Base-by-base conservation (phyloP, 176 grass and related monocot genomes). In the Raddia guianensis region DNA sequence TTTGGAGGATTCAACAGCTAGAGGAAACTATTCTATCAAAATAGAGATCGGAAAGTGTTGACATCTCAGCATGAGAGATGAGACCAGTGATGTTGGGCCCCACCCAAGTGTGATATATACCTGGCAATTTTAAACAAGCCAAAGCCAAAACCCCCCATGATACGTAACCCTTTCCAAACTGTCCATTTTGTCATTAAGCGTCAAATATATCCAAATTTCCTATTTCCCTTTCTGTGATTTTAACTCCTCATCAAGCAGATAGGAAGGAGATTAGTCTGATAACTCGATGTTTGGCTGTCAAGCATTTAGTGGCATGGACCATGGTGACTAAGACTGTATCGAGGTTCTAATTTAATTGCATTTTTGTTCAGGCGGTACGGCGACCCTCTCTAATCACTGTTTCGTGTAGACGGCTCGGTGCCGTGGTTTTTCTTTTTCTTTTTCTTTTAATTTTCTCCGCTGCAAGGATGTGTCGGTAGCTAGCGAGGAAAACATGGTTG, bases 261-360 rank as follows among this genome's bases (percentile, higher is more conserved):
- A 53, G 19, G 46, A 61, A 57, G 37, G 37, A 2, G 37, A 2
- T 40, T 40, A 40, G 49, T 76, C 49, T 64, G 18, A 76, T 76
- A 33, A 49, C 20, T 75, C 55, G 49, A 85, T 71, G 72, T 77
- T 77, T 71, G 56, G 82, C 57, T 89, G 72, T 85, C 77, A 85
- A 64, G 72, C 82, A 85, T 89, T 85, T 66, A 89, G 37, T 81
- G 49, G 65, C 40, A 81, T 72, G 87, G 77, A 42, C 77, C 77
- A 72, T 50, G 8, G 20, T 65, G 82, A 89, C 71, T 37, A 65
- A 43, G 82, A 89, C 82, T 69, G 47, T 71, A 57, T 55, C 47
- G 19, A 19, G 57, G 65, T 35, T 72, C 48, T 27, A 27, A 27
- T 85, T 63, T 48, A 85, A 40, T 27, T 49, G 62, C 50, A 79